Evolutionary conservation across 805 yeast genomes (phyloP).

Genomic region (Metschnikowia dekortorum): DNA sequence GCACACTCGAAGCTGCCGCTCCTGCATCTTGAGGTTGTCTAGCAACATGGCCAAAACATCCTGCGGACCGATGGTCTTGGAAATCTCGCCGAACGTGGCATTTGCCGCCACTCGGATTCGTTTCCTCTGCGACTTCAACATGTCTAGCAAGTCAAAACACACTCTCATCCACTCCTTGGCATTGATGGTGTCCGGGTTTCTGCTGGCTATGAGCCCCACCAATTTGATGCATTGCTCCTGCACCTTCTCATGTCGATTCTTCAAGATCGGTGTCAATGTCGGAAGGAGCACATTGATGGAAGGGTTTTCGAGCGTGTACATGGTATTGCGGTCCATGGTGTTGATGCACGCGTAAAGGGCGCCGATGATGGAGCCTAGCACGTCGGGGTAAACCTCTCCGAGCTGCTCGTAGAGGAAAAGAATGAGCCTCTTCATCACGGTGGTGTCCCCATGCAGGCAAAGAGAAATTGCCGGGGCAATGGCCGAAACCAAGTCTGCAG

Average conservation of each 20-base stretch:
- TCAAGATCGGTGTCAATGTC: slow-evolving; percentile 82
- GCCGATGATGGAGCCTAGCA: slow-evolving; percentile 74
- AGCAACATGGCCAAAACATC: slow-evolving; percentile 83
- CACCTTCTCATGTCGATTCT: slow-evolving; percentile 86
- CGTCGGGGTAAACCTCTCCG: slow-evolving; percentile 95
- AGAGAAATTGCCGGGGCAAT: slow-evolving; percentile 62
- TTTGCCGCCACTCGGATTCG: slow-evolving; percentile 81
- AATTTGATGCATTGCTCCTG: slow-evolving; percentile 77
- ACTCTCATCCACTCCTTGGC: slow-evolving; percentile 98
- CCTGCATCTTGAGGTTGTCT: slow-evolving; percentile 85
- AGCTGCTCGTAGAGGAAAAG: slow-evolving; percentile 81
- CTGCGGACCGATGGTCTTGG: slow-evolving; percentile 92
- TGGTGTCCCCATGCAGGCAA: slow-evolving; percentile 54
- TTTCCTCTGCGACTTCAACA: slow-evolving; percentile 76
- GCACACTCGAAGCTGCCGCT: slow-evolving; percentile 92
- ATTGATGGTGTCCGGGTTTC: slow-evolving; percentile 75
- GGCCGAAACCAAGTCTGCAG: slow-evolving; percentile 70
- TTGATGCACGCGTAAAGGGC: slow-evolving; percentile 64
- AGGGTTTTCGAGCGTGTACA: slow-evolving; percentile 56
- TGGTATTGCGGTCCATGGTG: slow-evolving; percentile 51
- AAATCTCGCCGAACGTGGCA: slow-evolving; percentile 84
- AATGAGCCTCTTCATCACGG: slow-evolving; percentile 61
- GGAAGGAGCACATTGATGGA: slow-evolving; percentile 81
- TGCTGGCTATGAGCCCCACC: slow-evolving; percentile 77
- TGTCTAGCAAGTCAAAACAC: slow-evolving; percentile 83